Conservation (phyloP, 1,284 basidiomycete genomes). For the Austroboletus novae-zelandiae region DNA sequence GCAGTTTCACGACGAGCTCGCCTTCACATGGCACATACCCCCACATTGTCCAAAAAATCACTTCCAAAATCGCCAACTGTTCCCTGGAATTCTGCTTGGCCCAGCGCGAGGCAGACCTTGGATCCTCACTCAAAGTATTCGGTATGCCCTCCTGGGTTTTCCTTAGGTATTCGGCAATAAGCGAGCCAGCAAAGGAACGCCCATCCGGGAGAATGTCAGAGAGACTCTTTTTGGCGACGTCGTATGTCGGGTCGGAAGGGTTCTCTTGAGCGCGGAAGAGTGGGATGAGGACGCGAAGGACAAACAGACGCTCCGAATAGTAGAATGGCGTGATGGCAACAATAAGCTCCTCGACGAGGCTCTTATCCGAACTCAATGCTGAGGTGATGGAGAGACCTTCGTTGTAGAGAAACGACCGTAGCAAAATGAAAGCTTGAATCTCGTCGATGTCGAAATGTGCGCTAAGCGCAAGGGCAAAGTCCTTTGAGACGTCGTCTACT, state of each 20-base stretch:
- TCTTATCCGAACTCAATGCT: conserved; percentile 41
- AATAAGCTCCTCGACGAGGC: conserved; percentile 54
- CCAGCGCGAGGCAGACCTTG: conserved; percentile 65
- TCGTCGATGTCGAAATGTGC: conserved; percentile 72
- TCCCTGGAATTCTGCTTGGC: conserved; percentile 78
- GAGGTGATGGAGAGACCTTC: conserved; percentile 62
- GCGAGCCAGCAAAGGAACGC: conserved; percentile 50
- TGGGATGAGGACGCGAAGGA: conserved; percentile 62
- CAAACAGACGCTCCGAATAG: conserved; percentile 71
- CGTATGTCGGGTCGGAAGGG: conserved; percentile 50
- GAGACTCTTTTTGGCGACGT: conserved; percentile 53
- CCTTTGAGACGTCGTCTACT: conserved; percentile 67
- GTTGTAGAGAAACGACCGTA: conserved; percentile 79
- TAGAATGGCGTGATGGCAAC: conserved; percentile 78
- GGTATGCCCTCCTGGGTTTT: conserved; percentile 59
- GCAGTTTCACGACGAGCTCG: conserved; percentile 57
- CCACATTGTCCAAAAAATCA: conserved; percentile 86
- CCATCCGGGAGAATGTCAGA: conserved; percentile 62
- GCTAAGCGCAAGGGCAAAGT: conserved; percentile 68
- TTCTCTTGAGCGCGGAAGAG: conserved; percentile 63
- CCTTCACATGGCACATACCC: conserved; percentile 68
- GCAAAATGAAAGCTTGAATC: conserved; percentile 65
- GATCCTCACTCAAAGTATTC: conserved; percentile 47
- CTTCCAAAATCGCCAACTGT: conserved; percentile 78
- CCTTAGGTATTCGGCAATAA: conserved; percentile 57